Conservation (phyloP, 2,329 filamentous ascomycete species). For the Neofusicoccum kwambonambiense region DNA sequence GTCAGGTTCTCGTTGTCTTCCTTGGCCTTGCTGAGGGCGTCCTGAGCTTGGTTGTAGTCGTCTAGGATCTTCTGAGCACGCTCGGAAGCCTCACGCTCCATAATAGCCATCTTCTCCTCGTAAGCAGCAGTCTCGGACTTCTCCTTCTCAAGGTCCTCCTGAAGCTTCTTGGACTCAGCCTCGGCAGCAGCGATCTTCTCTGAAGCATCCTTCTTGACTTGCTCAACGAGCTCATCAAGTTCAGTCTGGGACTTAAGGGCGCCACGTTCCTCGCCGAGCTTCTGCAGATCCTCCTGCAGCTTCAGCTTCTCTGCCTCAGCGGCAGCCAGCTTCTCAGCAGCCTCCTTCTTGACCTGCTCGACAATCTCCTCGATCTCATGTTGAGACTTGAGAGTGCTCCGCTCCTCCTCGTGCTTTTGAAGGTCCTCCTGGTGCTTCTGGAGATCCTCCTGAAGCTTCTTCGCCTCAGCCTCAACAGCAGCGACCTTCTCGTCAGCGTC, state of each 20-base stretch:
- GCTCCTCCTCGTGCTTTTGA: conserved; percentile 9
- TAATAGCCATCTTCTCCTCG: conserved; percentile 5
- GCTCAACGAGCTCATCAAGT: conserved; percentile 6
- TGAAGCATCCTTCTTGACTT: conserved; percentile 5
- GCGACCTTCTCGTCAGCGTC: neutral
- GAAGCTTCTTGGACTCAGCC: conserved; percentile 1
- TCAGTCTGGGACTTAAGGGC: conserved; percentile 3
- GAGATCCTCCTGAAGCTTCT: conserved; percentile 6
- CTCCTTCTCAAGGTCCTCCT: conserved; percentile 1
- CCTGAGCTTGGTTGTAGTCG: conserved; percentile 7
- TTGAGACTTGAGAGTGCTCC: conserved; percentile 10
- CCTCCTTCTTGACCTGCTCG: neutral
- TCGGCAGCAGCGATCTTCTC: conserved; percentile 15
- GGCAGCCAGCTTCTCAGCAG: conserved; percentile 3
- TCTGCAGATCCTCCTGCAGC: neutral
- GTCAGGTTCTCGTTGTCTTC: conserved; percentile 6
- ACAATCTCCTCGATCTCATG: conserved; percentile 3
- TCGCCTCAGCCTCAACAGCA: conserved; percentile 1
- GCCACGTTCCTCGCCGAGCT: conserved; percentile 3
- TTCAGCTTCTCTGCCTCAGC: conserved; percentile 3
- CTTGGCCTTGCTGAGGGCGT: neutral
- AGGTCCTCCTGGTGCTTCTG: neutral
- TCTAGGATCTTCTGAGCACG: neutral
- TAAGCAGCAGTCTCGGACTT: neutral
- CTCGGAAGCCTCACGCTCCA: conserved; percentile 13